Conservation (phyloP, 2,329 filamentous ascomycete species). For the Lecanicillium sp. region DNA sequence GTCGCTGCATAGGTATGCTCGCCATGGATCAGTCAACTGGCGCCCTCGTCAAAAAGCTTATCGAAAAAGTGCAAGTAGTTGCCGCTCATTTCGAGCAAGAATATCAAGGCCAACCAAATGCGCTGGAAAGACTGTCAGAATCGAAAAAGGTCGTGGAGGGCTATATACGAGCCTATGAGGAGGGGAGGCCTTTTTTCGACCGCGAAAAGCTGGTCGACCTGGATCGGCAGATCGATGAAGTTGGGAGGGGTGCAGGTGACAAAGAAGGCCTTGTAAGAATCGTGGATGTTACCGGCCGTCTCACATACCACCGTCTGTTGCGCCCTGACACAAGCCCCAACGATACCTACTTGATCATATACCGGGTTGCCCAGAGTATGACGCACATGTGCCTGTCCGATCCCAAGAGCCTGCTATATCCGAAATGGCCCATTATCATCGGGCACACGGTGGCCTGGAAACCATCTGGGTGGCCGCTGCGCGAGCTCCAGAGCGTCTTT, state of each 20-base stretch:
- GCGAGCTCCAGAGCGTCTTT: background rate
- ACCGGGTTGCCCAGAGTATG: background rate
- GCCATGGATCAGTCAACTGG: too few relatives aligned
- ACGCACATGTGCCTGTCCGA: background rate
- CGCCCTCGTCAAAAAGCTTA: too few relatives aligned
- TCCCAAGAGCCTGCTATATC: background rate
- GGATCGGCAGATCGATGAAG: slow-evolving; percentile 1
- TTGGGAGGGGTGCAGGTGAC: too few relatives aligned
- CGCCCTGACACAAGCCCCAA: background rate
- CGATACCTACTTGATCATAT: background rate
- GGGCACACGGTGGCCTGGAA: background rate
- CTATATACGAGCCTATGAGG: background rate
- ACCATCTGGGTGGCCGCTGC: background rate
- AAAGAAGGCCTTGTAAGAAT: background rate
- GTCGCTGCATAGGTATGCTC: too few relatives aligned
- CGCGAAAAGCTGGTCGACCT: background rate
- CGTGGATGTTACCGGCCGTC: background rate
- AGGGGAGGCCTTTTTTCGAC: background rate
- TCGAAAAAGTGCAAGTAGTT: too few relatives aligned
- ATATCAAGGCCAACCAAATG: background rate
- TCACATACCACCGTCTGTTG: background rate
- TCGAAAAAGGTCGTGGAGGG: background rate
- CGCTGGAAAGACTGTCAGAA: background rate
- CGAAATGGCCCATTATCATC: background rate
- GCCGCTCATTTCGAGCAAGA: background rate